Conservation (phyloP, 805 yeast species). For the Suhomyces prunicola region DNA sequence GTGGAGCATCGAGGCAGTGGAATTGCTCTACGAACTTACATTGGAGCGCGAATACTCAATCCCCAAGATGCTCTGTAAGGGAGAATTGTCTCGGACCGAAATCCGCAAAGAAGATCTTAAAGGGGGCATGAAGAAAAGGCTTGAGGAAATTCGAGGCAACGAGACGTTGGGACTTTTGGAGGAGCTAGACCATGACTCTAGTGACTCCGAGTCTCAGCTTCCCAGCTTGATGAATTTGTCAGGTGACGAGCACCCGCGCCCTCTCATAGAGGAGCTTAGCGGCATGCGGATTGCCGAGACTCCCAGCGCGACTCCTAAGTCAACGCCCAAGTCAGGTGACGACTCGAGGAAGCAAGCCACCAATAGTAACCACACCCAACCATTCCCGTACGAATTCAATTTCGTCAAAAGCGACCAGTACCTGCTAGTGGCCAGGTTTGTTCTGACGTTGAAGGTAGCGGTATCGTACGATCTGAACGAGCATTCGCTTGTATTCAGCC, state of each 20-base stretch:
- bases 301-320: neutral
- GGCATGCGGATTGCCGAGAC: conserved; percentile 11
- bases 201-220: conserved; percentile 14
- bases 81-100: conserved; percentile 48
- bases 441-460: neutral
- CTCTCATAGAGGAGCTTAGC: conserved; percentile 55
- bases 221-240: conserved; percentile 30
- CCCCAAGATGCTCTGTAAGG: conserved; percentile 76
- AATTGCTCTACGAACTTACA: conserved; percentile 43
- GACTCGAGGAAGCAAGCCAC: neutral
- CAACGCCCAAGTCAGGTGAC: neutral
- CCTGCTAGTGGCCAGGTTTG: neutral
- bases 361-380: neutral
- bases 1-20: conserved; percentile 82
- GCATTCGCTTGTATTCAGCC: conserved; percentile 9
- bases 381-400: conserved; percentile 1
- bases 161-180: conserved; percentile 45
- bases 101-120: conserved; percentile 44
- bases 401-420: neutral
- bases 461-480: conserved; percentile 5
- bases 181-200: conserved; percentile 26
- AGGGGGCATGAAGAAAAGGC: conserved; percentile 33
- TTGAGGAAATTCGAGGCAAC: conserved; percentile 34
- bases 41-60: conserved; percentile 62
- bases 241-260: conserved; percentile 23